Evolutionary conservation across 306 rosid genomes (phyloP).

Genomic region (Ormosia semicastrata): DNA sequence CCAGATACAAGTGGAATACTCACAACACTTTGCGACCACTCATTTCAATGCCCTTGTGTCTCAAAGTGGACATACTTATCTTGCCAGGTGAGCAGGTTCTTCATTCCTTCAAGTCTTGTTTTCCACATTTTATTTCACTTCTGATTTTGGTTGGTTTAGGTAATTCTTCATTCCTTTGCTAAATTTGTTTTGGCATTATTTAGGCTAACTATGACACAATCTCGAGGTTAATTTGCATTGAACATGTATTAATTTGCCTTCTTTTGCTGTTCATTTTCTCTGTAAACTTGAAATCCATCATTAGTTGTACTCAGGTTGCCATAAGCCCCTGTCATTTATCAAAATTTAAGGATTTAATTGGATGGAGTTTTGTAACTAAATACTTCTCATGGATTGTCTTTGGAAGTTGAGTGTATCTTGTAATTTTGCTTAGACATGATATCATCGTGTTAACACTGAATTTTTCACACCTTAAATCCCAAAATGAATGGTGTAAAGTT

Average conservation of each 20-base stretch:
- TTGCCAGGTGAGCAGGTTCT: slow-evolving; percentile 69
- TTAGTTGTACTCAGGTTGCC: not conserved
- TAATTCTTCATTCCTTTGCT: slow-evolving; percentile 15
- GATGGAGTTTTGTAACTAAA: not conserved
- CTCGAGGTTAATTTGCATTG: slow-evolving; percentile 2
- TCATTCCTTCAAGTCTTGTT: slow-evolving; percentile 12
- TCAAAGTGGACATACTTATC: slow-evolving; percentile 92
- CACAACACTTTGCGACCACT: slow-evolving; percentile 85
- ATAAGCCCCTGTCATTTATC: not conserved
- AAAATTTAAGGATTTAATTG: not conserved
- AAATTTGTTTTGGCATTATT: not conserved
- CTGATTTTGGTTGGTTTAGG: slow-evolving; percentile 23
- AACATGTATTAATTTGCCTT: not conserved
- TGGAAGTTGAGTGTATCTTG: slow-evolving; percentile 7
- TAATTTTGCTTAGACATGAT: not conserved
- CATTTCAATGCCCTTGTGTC: slow-evolving; percentile 87
- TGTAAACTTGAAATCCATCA: not conserved
- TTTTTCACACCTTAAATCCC: not conserved
- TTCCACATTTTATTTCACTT: not conserved
- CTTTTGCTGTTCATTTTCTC: not conserved
- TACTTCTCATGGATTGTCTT: not conserved
- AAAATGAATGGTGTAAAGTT: not conserved
- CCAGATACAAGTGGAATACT: slow-evolving; percentile 77
- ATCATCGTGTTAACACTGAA: not conserved
- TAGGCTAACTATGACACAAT: not conserved